These are phyloP conservation scores for Pseudohyphozyma bogoriensis DNA, from an alignment of 768 basidiomycete species.

Conservation along the genomic window DNA sequence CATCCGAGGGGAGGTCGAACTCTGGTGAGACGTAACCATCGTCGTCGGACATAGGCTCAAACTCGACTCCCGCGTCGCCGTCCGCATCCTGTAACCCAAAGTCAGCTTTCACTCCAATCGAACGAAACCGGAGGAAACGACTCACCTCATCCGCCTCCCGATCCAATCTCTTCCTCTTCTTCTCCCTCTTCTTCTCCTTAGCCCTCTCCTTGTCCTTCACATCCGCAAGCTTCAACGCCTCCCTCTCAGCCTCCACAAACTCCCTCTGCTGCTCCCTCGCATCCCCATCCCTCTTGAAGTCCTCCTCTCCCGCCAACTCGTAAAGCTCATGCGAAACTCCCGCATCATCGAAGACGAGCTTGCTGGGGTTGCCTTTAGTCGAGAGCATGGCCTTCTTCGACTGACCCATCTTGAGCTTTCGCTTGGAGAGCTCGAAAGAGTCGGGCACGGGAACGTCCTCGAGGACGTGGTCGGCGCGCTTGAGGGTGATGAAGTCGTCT, in stretches of 20 bases:
- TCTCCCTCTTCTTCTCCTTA: constrained; percentile 77
- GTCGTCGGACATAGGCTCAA: constrained; percentile 41
- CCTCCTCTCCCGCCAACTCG: constrained; percentile 67
- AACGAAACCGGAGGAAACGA: constrained; percentile 38
- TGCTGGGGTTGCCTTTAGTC: constrained; percentile 52
- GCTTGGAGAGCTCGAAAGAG: constrained; percentile 58
- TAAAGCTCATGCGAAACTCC: constrained; percentile 67
- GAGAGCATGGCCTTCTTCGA: constrained; percentile 65
- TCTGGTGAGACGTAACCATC: constrained; percentile 65
- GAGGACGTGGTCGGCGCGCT: constrained; percentile 78
- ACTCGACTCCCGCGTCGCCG: constrained; percentile 34
- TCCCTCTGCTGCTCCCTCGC: constrained; percentile 55
- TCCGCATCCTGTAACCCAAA: constrained; percentile 4
- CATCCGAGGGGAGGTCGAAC: constrained; percentile 47
- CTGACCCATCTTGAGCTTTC: constrained; percentile 63
- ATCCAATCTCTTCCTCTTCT: constrained; percentile 84
- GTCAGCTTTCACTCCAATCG: neutral
- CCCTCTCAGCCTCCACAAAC: constrained; percentile 65
- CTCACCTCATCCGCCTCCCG: constrained; percentile 43
- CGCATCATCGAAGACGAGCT: constrained; percentile 82
- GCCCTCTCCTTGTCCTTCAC: constrained; percentile 69
- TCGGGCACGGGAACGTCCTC: constrained; percentile 31
- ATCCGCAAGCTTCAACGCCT: constrained; percentile 60
- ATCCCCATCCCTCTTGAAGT: constrained; percentile 50
- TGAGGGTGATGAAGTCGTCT: constrained; percentile 88